These are phyloP conservation scores for Trichophyton schoenleinii DNA, from an alignment of 2,329 filamentous ascomycete genomes.

Conservation along the genomic window DNA sequence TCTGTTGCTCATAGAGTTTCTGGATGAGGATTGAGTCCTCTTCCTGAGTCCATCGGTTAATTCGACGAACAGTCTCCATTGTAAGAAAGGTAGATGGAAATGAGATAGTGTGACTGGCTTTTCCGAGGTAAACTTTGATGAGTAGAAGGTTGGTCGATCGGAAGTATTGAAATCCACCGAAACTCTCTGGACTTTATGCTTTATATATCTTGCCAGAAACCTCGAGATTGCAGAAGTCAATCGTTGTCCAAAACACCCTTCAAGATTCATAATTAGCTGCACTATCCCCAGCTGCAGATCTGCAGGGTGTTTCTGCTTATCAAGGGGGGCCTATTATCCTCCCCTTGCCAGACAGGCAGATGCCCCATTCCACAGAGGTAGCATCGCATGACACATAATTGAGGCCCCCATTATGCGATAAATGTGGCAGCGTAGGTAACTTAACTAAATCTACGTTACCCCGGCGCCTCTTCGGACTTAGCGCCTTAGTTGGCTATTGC, in stretches of 20 bases:
- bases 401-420: not conserved
- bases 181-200: constrained; percentile 1
- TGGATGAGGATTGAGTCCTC: constrained; percentile 4
- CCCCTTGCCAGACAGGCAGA: not conserved
- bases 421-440: not conserved
- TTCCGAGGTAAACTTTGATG: not conserved
- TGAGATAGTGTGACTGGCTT: not conserved
- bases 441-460: not conserved
- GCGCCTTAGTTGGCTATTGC: not conserved
- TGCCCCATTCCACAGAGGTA: not conserved
- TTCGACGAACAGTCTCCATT: not conserved
- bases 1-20: not conserved
- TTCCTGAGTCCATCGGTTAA: constrained; percentile 4
- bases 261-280: not conserved
- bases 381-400: not conserved
- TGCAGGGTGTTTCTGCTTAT: not conserved
- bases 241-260: not conserved
- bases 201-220: not conserved
- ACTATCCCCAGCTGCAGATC: not conserved
- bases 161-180: constrained; percentile 2
- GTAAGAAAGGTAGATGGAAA: not conserved
- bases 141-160: constrained; percentile 4
- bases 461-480: constrained; percentile 1
- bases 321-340: not conserved
- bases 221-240: not conserved